A percentile compares a stretch with the other conserved stretches of the same genome.
Conservation (phyloP, 1,284 basidiomycete species). For the Xerocomus cyaneibrunnescens region DNA sequence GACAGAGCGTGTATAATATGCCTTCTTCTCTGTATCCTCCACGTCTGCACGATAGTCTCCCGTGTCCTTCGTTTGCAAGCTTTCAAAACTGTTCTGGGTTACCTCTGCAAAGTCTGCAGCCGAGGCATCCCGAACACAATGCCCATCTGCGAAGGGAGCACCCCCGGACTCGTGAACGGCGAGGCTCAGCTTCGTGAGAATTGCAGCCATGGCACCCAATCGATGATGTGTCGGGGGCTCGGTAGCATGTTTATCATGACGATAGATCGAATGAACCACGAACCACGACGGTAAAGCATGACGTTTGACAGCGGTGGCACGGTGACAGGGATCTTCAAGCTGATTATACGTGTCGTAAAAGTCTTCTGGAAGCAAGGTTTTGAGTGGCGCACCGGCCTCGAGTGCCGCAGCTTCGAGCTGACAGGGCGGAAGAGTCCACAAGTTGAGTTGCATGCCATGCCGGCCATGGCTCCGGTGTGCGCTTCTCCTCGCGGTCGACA, state of each 20-base stretch:
- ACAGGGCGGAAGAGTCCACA: conserved; percentile 50
- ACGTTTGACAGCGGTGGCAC: not conserved
- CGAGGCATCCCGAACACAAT: not conserved
- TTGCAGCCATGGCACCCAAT: conserved; percentile 28
- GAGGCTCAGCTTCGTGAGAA: conserved; percentile 51
- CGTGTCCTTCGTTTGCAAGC: not conserved
- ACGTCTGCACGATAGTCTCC: conserved; percentile 6
- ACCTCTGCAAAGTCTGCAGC: not conserved
- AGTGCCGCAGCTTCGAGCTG: conserved; percentile 60
- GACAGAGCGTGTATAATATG: conserved; percentile 46
- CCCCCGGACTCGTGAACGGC: conserved; percentile 28
- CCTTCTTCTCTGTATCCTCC: conserved; percentile 42
- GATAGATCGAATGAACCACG: conserved; percentile 23
- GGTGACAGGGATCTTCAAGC: not conserved
- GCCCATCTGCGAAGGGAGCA: not conserved
- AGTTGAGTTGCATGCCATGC: conserved; percentile 54
- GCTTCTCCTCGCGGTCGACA: conserved; percentile 2
- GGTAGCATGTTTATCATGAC: conserved; percentile 1
- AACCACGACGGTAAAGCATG: conserved; percentile 19
- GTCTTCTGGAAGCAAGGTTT: conserved; percentile 45
- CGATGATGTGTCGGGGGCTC: not conserved
- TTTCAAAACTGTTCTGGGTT: conserved; percentile 12
- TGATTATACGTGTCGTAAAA: conserved; percentile 29
- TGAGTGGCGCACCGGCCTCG: conserved; percentile 60
- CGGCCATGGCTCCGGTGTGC: conserved; percentile 29